These are phyloP conservation scores for Candida tallmaniae DNA, from an alignment of 805 yeast genomes.

Conservation along the genomic window DNA sequence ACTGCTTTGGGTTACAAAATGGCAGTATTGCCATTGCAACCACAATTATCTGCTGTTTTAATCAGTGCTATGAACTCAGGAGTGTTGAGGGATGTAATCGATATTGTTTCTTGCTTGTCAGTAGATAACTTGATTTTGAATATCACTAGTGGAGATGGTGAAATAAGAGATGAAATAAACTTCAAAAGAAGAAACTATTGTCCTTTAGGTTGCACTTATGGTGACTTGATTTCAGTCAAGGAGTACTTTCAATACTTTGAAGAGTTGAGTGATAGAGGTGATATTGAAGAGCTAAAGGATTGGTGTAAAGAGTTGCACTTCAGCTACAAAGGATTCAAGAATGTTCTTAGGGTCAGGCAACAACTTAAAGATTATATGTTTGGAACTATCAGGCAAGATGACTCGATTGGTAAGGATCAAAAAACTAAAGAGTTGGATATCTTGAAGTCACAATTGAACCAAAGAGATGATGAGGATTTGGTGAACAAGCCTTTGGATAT, in stretches of 20 bases:
- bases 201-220: slow-evolving; percentile 65
- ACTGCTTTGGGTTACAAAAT: slow-evolving; percentile 79
- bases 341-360: slow-evolving; percentile 66
- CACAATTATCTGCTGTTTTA: slow-evolving; percentile 83
- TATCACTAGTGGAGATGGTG: slow-evolving; percentile 57
- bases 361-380: slow-evolving; percentile 73
- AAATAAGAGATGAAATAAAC: slow-evolving; percentile 78
- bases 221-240: slow-evolving; percentile 79
- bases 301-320: slow-evolving; percentile 85
- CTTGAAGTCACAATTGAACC: slow-evolving; percentile 23
- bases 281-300: slow-evolving; percentile 52
- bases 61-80: slow-evolving; percentile 60
- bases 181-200: slow-evolving; percentile 66
- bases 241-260: slow-evolving; percentile 63
- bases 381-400: slow-evolving; percentile 42
- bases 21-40: slow-evolving; percentile 89
- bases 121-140: slow-evolving; percentile 84
- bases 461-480: slow-evolving; percentile 18
- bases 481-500: slow-evolving; percentile 40
- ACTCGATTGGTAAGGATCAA: slow-evolving; percentile 20
- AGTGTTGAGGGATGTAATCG: slow-evolving; percentile 66
- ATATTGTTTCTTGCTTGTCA: slow-evolving; percentile 87
- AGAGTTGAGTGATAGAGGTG: slow-evolving; percentile 19
- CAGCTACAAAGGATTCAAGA: slow-evolving; percentile 73
- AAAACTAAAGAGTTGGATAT: slow-evolving; percentile 22